A percentile compares a stretch with the other conserved stretches of the same genome.
Conservation (phyloP, 2,329 filamentous ascomycete genomes). For the Aurifilum marmelostoma region DNA sequence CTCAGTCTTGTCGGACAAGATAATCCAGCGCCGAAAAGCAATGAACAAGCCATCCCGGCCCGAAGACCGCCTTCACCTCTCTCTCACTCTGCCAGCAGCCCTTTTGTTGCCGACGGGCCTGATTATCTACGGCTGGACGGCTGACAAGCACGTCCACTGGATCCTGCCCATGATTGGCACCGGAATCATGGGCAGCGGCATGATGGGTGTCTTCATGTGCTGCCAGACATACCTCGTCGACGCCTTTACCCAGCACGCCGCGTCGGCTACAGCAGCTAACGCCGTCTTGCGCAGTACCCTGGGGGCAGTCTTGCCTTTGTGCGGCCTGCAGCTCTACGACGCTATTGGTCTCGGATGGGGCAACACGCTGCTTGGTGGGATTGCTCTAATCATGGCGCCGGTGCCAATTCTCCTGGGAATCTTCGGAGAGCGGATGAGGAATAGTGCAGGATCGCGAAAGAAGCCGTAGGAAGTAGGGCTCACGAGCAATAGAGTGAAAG, state of each 20-base stretch:
- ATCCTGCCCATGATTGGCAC: constrained; percentile 59
- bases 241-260: constrained; percentile 30
- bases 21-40: constrained; percentile 20
- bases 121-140: constrained; percentile 50
- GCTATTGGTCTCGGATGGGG: constrained; percentile 36
- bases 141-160: constrained; percentile 44
- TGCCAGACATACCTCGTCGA: constrained; percentile 33
- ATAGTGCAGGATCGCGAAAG: neutral
- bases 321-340: constrained; percentile 32
- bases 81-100: constrained; percentile 48
- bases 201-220: constrained; percentile 31
- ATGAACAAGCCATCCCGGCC: constrained; percentile 35
- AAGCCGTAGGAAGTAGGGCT: neutral
- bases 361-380: constrained; percentile 34
- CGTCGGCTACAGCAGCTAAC: constrained; percentile 33
- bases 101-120: constrained; percentile 44
- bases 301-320: constrained; percentile 28
- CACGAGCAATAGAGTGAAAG: neutral
- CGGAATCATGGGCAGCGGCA: constrained; percentile 51
- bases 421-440: constrained; percentile 13
- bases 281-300: constrained; percentile 31
- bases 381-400: constrained; percentile 33
- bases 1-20: constrained; percentile 31
- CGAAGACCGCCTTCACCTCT: constrained; percentile 55
- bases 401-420: constrained; percentile 25